Base-by-base conservation (phyloP, 2,329 filamentous ascomycete genomes). In the Penicillium crustosum region DNA sequence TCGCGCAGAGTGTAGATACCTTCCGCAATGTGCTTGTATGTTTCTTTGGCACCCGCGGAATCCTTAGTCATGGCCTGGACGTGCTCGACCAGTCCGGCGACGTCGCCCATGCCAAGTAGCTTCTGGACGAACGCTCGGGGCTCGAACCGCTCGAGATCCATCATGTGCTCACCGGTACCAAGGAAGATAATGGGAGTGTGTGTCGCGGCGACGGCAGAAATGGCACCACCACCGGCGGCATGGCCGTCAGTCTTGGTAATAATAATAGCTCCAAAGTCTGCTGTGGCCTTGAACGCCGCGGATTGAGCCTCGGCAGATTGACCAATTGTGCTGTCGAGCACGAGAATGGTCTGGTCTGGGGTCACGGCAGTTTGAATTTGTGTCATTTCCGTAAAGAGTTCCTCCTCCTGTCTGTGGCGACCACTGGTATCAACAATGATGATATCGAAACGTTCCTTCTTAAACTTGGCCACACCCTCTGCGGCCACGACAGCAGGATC, bases 241-340 rank as follows among this genome's bases (percentile, higher is more conserved):
- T 96, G 91, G 63, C 94, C 94, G 72, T 99, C 94, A 0, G 93
- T 97, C 81, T 99, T 99, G 52, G 94, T 99, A 72, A 99, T 97
- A 71, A 99, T 96, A 69, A 99, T 99, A 64, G 94, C 92, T 71
- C 94, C 94, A 68, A 97, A 99, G 74, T 97, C 91, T 35, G 94
- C 93, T 0, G 93, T 91, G 65, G 96, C 92, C 75, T 99, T 99
- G 85, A 99, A 99, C 0, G 94, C 94, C 69, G 95, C 89, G 52
- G 91, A 92, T 73, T 99, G 94, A 2, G 90, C 87, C 77, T 99
- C 94, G 7, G 94, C 94, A 65, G 94, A 90, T 73, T 99, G 94
- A 72, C 94, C 94, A 66, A 99, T 99, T 35, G 91, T 96, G 27
- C 93, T 90, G 74, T 99, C 94, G 29, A 99, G 84, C 13, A 99